Evolutionary conservation across 2,329 filamentous ascomycete genomes (phyloP).

Genomic region (Fusarium drepaniforme): DNA sequence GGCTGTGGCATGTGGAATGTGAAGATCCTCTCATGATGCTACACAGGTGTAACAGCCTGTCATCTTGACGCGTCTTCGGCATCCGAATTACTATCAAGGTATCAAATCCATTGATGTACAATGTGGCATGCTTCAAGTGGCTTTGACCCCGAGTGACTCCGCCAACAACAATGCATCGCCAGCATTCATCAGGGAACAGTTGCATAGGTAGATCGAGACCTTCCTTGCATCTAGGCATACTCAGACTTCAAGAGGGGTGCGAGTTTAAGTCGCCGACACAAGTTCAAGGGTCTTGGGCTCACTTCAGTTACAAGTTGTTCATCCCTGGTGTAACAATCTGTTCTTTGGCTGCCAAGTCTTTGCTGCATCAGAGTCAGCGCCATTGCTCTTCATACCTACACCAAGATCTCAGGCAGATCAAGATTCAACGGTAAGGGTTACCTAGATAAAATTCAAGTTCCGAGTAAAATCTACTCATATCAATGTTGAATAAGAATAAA

Average conservation of each 20-base stretch:
- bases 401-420: neutral
- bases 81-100: neutral
- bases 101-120: neutral
- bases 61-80: neutral
- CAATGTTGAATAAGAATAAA: neutral
- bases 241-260: neutral
- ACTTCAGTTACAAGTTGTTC: neutral
- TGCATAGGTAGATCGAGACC: neutral
- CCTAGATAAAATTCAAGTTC: neutral
- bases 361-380: neutral
- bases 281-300: neutral
- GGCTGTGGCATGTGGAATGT: neutral
- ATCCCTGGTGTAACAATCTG: neutral
- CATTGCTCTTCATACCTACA: neutral
- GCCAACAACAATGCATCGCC: neutral
- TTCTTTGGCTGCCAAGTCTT: neutral
- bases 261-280: neutral
- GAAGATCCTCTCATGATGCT: neutral
- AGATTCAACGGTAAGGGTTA: neutral
- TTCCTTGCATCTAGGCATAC: neutral
- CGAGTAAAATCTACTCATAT: neutral
- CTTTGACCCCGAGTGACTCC: neutral
- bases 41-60: neutral
- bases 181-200: no score
- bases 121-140: neutral